Base-by-base conservation (phyloP, 2,329 filamentous ascomycete genomes). In the Pseudogymnoascus sp. region DNA sequence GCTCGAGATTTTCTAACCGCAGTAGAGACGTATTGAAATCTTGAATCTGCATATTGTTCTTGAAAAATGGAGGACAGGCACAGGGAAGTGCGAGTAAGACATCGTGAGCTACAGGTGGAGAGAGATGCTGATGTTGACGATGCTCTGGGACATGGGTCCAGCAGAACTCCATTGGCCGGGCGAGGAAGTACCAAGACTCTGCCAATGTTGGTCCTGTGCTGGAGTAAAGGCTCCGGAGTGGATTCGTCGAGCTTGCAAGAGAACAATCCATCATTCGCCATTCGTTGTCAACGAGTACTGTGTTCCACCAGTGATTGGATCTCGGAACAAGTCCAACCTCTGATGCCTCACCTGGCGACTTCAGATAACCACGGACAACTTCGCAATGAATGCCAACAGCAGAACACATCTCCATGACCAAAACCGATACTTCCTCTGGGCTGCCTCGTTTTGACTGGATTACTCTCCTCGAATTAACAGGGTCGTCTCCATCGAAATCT, bases 201-300 rank as follows among this genome's bases (percentile, higher is more conserved):
- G 94, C 91, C 1, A 83, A 79, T 45, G 87, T 84, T 64, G 81
- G 84, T 63, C 84, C 84, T 25, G 83, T 82, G 68, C 84, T 90
- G 12, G 92, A 95, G 75, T 95, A 97, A 33, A 86, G 79, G 14
- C 79, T 80, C 58, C 95, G 84, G 63, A 84, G 86, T 8, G 94
- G 93, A 70, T 97, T 91, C 0, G 93, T 96, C 11, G 93, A 92
- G 66, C 89, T 92, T 3, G 94, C 92, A 58, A 99, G 80, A 36
- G 91, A 95, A 73, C 91, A 94, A 74, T 99, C 94, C 78, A 99
- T 91, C 67, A 97, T 89, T 60, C 94, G 89, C 94, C 94, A 99
- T 75, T 97, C 92, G 22, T 90, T 88, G 73, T 99, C 94, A 7
- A 97, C 87, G 36, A 97, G 78, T 16, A 97, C 91, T 0, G 91